Evolutionary conservation across 108 stramenopile species (phyloP).

Genomic region (Skeletonema tropicum): DNA sequence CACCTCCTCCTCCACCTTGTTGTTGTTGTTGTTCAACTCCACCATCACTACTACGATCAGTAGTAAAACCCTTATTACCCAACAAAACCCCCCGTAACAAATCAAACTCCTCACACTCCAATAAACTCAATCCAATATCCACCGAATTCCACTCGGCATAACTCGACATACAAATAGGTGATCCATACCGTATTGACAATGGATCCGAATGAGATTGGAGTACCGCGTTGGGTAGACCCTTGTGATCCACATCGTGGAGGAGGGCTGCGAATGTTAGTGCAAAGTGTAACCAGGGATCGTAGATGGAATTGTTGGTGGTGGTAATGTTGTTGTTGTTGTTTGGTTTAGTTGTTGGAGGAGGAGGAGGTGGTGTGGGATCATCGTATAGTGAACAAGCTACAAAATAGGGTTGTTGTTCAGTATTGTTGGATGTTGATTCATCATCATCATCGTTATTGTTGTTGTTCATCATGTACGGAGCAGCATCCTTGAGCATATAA

Average conservation of each 20-base stretch:
- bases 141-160: conserved; percentile 48
- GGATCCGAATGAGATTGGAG: conserved; percentile 17
- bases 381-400: too few species aligned
- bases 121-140: conserved; percentile 40
- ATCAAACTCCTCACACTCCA: conserved; percentile 29
- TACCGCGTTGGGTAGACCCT: conserved; percentile 33
- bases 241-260: conserved; percentile 59
- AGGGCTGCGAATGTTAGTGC: conserved; percentile 49
- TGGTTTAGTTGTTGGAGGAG: too few species aligned
- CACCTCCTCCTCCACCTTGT: conserved; percentile 6
- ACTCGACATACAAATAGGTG: conserved; percentile 11
- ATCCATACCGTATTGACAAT: conserved; percentile 12
- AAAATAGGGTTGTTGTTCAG: too few species aligned
- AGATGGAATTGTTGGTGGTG: conserved; percentile 12
- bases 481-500: conserved; percentile 27
- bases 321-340: conserved; percentile 1
- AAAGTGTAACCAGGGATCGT: conserved; percentile 36
- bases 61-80: not conserved
- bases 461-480: too few species aligned
- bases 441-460: too few species aligned
- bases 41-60: not conserved
- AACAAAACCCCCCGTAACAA: conserved; percentile 20
- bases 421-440: not conserved
- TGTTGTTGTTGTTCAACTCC: not conserved
- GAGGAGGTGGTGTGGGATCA: not conserved